Evolutionary conservation across 1,139 yeast genomes (phyloP).

Genomic region (Magnusiomyces fungicola): DNA sequence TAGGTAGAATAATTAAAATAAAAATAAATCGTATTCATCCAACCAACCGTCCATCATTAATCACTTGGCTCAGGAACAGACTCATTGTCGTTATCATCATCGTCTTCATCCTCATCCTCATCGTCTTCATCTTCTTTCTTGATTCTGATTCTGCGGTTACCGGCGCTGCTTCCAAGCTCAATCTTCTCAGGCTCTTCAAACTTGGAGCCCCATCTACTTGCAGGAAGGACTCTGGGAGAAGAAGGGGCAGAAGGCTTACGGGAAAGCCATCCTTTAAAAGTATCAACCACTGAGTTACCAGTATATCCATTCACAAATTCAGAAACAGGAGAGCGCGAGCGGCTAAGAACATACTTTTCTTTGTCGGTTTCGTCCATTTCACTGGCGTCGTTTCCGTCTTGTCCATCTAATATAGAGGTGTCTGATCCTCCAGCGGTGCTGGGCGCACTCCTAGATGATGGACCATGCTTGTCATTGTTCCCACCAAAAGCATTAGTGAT

Average conservation of each 20-base stretch:
- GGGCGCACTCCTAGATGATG: background rate
- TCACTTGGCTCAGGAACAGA: no score
- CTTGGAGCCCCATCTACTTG: background rate
- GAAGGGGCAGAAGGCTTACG: constrained; percentile 27
- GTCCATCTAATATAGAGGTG: background rate
- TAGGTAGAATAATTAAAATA: no score
- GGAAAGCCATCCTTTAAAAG: constrained; percentile 64
- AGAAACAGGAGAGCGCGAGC: constrained; percentile 45
- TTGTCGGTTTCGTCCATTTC: background rate
- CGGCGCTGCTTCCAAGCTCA: no score
- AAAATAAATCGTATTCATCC: no score
- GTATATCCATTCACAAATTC: constrained; percentile 59
- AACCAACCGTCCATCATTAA: no score
- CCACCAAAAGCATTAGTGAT: constrained; percentile 24
- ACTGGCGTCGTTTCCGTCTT: constrained; percentile 6
- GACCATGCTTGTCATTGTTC: constrained; percentile 13
- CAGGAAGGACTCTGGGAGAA: constrained; percentile 4
- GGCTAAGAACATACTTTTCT: background rate
- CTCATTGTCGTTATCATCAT: background rate
- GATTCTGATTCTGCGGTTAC: no score
- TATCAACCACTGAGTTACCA: constrained; percentile 46
- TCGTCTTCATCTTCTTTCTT: background rate
- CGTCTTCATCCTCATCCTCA: background rate
- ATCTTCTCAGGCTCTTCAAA: background rate
- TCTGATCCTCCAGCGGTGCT: background rate